Evolutionary conservation across 2,329 filamentous ascomycete species (phyloP), one percentile per base, ranked within the genome.

Genomic region (Aspergillus versicolor): DNA sequence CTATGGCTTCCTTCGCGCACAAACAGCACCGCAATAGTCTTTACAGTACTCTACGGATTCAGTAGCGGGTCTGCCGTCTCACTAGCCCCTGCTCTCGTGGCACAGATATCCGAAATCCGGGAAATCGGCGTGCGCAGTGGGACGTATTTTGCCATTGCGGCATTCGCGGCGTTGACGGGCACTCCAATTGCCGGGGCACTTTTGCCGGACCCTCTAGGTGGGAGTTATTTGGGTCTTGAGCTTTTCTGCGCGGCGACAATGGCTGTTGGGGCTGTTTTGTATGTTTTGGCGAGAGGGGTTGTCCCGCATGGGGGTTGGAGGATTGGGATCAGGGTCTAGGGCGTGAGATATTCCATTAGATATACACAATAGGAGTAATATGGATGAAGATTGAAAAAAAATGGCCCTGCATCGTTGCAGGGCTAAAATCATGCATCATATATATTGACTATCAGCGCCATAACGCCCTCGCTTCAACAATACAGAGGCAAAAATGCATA

Each of bases 81-180:
- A 0, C 75, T 91, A 17, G 78, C 79, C 0, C 86, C 88, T 0
- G 81, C 61, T 0, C 75, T 89, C 13, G 77, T 92, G 21, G 87
- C 87, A 1, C 87, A 91, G 65, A 88, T 91, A 60, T 86, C 84
- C 1, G 86, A 89, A 45, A 82, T 90, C 38, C 78, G 83, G 19
- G 81, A 90, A 69, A 86, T 92, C 34, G 90, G 89, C 13, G 82
- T 87, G 2, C 79, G 89, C 5, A 85, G 82, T 2, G 90, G 90
- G 0, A 81, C 82, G 0, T 79, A 84, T 24, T 89, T 88, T 67
- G 81, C 84, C 15, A 70, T 86, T 46, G 78, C 86, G 55, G 81
- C 84, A 1, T 74, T 91, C 32, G 88, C 85, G 4, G 86, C 85
- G 1, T 74, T 92, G 50, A 85, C 84, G 5, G 67, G 67, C 5